Evolutionary conservation across 2,329 filamentous ascomycete species (phyloP).

Genomic region (Dactylellina sp.): DNA sequence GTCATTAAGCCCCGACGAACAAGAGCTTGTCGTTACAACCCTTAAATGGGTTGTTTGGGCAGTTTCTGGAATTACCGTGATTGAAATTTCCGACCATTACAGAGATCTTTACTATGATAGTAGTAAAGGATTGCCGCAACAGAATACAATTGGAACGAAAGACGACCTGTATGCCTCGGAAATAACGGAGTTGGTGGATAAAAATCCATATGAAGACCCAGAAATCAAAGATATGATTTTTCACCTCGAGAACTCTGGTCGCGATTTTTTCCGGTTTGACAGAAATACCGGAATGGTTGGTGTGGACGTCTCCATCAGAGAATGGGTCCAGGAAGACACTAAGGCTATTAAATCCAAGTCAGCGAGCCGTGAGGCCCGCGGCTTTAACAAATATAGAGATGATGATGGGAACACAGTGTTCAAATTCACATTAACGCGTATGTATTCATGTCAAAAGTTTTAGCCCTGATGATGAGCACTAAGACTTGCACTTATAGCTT

Average conservation of each 20-base stretch:
- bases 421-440: conserved; percentile 38
- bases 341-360: neutral
- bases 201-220: conserved; percentile 31
- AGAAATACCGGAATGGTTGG: conserved; percentile 25
- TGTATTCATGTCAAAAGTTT: no score
- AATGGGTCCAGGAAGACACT: conserved; percentile 40
- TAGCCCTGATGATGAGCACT: no score
- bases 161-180: neutral
- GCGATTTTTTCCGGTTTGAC: conserved; percentile 45
- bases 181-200: neutral
- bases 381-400: conserved; percentile 36
- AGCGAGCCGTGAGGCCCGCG: conserved; percentile 14
- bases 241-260: conserved; percentile 41
- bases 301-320: conserved; percentile 42
- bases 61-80: conserved; percentile 15
- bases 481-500: no score
- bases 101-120: conserved; percentile 9
- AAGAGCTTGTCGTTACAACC: conserved; percentile 23
- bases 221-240: conserved; percentile 44
- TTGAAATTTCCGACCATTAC: conserved; percentile 38
- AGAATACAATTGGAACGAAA: neutral
- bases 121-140: neutral
- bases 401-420: conserved; percentile 22
- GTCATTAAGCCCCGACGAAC: conserved; percentile 28
- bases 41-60: conserved; percentile 44